Percentiles rank a stretch among this genome's conserved stretches.
phyloP scores from a whole-genome alignment of 441 rosid genomes.

The Dalechampia spathulata region DNA sequence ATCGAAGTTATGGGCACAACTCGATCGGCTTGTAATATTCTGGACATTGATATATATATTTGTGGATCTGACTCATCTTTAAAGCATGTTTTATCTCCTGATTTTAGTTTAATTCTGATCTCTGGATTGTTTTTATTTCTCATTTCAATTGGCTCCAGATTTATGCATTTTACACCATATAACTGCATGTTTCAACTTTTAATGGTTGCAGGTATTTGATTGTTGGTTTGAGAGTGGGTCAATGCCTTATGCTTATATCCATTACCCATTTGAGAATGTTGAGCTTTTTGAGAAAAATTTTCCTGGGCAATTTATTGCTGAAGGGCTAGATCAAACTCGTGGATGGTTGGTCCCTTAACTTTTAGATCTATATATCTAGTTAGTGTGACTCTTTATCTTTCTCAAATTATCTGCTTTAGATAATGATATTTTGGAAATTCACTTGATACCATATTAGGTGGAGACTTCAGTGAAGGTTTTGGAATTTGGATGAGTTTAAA shows the following conservation, averaged over 20 bases:
- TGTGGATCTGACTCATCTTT: too few relatives aligned
- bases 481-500: not conserved
- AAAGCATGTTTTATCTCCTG: too few relatives aligned
- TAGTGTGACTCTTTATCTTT: not conserved
- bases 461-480: not conserved
- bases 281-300: conserved; percentile 85
- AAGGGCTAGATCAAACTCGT: conserved; percentile 99
- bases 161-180: not conserved
- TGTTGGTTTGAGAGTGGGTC: conserved; percentile 99
- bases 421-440: not conserved
- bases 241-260: conserved; percentile 98
- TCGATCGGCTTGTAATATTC: too few relatives aligned
- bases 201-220: conserved; percentile 79
- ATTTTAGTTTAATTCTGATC: too few relatives aligned
- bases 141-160: not conserved
- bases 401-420: not conserved
- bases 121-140: not conserved
- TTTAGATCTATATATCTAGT: not conserved
- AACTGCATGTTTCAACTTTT: conserved; percentile 8
- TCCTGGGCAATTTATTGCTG: conserved; percentile 98
- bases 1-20: too few relatives aligned
- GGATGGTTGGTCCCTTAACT: conserved; percentile 68
- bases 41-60: too few relatives aligned
- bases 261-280: conserved; percentile 93
- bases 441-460: not conserved